Evolutionary conservation across 306 rosid genomes (phyloP).

Genomic region (Begonia loranthoides): DNA sequence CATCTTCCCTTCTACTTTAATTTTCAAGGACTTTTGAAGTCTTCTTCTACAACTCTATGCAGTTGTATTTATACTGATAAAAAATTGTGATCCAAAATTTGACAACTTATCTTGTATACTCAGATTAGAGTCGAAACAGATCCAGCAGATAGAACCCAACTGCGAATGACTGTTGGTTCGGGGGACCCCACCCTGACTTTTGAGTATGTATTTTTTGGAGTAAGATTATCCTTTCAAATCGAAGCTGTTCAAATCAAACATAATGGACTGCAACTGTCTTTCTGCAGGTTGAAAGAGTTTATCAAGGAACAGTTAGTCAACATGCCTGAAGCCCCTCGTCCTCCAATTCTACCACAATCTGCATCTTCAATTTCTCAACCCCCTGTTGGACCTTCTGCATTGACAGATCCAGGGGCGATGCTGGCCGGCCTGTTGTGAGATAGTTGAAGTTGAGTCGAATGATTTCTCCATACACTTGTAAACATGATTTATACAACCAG

Average conservation of each 20-base stretch:
- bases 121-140: constrained; percentile 94
- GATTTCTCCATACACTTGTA: constrained; percentile 32
- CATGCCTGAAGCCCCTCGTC: constrained; percentile 33
- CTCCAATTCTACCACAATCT: constrained; percentile 32
- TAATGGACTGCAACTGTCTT: constrained; percentile 2
- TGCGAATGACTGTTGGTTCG: constrained; percentile 94
- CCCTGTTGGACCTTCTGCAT: constrained; percentile 27
- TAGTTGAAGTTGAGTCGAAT: constrained; percentile 9
- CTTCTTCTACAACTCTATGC: too few species aligned
- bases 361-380: constrained; percentile 44
- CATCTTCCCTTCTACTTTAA: too few species aligned
- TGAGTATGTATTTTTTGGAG: constrained; percentile 48
- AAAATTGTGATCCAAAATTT: too few species aligned
- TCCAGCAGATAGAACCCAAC: constrained; percentile 97
- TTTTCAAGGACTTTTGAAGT: too few species aligned
- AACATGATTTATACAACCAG: constrained; percentile 58
- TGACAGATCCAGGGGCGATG: constrained; percentile 86
- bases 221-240: neutral
- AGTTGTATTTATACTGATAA: too few species aligned
- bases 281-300: constrained; percentile 85
- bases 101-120: neutral
- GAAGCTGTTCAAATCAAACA: neutral
- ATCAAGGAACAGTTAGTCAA: constrained; percentile 72
- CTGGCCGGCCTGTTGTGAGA: constrained; percentile 87
- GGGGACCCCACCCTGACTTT: constrained; percentile 84